phyloP scores from a whole-genome alignment of 495 filamentous ascomycete genomes.

The Podospora pseudopauciseta region DNA sequence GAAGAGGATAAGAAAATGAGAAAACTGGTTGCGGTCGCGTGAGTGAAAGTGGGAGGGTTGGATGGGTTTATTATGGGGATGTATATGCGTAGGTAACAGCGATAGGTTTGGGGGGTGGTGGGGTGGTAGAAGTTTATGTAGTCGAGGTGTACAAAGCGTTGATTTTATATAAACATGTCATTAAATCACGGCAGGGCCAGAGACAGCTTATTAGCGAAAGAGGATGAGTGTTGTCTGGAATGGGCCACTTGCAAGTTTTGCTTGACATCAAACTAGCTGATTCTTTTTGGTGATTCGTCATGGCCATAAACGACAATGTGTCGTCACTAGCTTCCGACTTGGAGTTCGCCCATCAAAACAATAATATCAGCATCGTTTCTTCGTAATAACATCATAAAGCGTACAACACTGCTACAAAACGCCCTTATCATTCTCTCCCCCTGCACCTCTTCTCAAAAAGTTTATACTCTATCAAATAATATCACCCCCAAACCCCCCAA shows the following conservation, averaged over 20 bases:
- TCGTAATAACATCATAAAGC: neutral
- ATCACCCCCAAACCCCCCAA: slow-evolving; percentile 39
- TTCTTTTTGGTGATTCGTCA: too few relatives aligned
- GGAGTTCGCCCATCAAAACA: neutral
- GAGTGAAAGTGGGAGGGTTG: too few relatives aligned
- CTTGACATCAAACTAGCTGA: too few relatives aligned
- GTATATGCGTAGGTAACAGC: neutral
- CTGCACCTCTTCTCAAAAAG: neutral
- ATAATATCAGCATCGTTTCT: neutral
- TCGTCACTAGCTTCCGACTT: neutral
- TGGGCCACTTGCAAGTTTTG: too few relatives aligned
- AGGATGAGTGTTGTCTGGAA: too few relatives aligned
- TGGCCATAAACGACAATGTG: too few relatives aligned
- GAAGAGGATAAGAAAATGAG: neutral
- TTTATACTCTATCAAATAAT: slow-evolving; percentile 33
- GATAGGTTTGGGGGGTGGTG: neutral
- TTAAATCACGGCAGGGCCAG: neutral
- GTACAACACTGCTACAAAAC: neutral
- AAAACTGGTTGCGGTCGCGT: too few relatives aligned
- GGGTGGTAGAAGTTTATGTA: neutral
- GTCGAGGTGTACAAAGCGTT: neutral
- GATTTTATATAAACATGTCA: neutral
- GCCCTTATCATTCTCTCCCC: too few relatives aligned
- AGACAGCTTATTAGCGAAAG: too few relatives aligned
- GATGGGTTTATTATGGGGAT: too few relatives aligned